A percentile compares a stretch with the other conserved stretches of the same genome.
These are phyloP conservation scores for Senna tora DNA, from an alignment of 306 rosid species.

Conservation along the genomic window DNA sequence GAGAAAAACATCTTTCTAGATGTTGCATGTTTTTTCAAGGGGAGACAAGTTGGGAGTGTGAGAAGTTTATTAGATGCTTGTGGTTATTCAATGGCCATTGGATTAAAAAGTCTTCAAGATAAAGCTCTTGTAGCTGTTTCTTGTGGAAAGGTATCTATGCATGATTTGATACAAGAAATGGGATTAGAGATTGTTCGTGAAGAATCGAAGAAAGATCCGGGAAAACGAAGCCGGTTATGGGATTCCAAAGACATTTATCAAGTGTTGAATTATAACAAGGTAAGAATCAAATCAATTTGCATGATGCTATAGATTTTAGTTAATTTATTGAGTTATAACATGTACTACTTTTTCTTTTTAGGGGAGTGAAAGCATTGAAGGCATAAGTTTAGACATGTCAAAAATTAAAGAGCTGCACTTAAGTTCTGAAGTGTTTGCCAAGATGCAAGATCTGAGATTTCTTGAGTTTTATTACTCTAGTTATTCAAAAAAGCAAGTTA, in stretches of 20 bases:
- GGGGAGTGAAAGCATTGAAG: conserved; percentile 33
- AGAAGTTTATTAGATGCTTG: neutral
- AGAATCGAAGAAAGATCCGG: neutral
- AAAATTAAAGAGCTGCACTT: neutral
- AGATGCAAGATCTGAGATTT: conserved; percentile 28
- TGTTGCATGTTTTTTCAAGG: neutral
- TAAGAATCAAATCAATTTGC: neutral
- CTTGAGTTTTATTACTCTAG: neutral
- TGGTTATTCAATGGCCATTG: neutral
- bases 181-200: neutral
- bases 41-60: neutral
- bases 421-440: neutral
- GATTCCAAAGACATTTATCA: neutral
- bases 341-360: neutral
- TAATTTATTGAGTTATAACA: neutral
- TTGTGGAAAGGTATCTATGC: neutral
- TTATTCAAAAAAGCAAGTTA: neutral
- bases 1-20: neutral
- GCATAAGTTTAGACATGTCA: conserved; percentile 7
- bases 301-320: neutral
- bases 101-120: neutral
- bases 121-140: neutral
- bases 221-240: neutral
- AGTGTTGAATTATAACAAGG: neutral
- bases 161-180: conserved; percentile 13